Conservation (phyloP, 805 yeast species). For the Pichia nanzhaoensis region DNA sequence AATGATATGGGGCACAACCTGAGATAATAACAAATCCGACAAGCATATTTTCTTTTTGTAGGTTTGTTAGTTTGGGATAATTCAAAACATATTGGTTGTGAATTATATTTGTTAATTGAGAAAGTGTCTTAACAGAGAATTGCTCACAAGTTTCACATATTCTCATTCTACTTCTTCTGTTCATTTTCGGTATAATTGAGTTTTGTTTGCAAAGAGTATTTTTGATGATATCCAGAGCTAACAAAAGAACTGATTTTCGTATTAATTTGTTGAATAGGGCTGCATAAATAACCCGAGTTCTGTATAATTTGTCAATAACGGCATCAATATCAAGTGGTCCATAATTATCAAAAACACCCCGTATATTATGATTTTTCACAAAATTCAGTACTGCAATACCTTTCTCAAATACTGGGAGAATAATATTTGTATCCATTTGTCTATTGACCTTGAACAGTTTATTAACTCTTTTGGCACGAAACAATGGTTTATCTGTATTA, state of each 20-base stretch:
- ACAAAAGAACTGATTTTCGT: conserved; percentile 2
- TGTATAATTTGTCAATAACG: not conserved
- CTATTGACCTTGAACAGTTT: not conserved
- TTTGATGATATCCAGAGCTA: conserved; percentile 1
- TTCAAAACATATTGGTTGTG: conserved; percentile 1
- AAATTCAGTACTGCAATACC: too few species aligned
- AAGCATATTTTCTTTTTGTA: not conserved
- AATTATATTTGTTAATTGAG: not conserved
- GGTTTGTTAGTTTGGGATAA: not conserved
- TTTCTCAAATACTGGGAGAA: too few species aligned
- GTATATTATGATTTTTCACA: too few species aligned
- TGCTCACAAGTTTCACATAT: conserved; percentile 1
- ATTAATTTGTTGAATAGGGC: not conserved
- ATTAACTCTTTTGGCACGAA: not conserved
- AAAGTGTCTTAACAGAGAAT: not conserved
- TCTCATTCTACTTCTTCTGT: not conserved
- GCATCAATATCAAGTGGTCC: conserved; percentile 2
- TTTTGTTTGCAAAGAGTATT: conserved; percentile 3
- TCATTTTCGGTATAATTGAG: not conserved
- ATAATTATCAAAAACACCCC: not conserved
- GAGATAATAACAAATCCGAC: not conserved
- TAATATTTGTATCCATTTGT: not conserved
- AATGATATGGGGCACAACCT: conserved; percentile 3
- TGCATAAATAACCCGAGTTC: not conserved
- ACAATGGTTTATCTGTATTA: too few species aligned